phyloP scores from a whole-genome alignment of 2,329 filamentous ascomycete genomes.

The Fusarium globosum region DNA sequence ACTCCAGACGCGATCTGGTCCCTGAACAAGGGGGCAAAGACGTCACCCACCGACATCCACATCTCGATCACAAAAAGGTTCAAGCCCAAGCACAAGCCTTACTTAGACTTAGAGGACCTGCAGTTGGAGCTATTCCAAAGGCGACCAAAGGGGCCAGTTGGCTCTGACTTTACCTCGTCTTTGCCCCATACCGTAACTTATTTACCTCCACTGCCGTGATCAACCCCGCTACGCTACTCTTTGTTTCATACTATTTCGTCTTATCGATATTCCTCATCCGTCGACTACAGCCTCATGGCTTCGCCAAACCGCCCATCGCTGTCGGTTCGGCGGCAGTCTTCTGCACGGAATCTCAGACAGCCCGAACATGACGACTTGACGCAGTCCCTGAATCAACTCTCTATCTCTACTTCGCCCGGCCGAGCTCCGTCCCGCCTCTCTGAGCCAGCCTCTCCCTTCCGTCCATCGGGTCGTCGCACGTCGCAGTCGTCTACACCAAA shows the following conservation, averaged over 20 bases:
- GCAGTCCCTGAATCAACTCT: constrained; percentile 58
- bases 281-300: constrained; percentile 43
- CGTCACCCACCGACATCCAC: constrained; percentile 27
- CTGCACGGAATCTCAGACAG: constrained; percentile 44
- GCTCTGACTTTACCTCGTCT: constrained; percentile 16
- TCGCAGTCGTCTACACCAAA: constrained; percentile 41
- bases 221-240: constrained; percentile 19
- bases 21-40: constrained; percentile 30
- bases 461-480: constrained; percentile 52
- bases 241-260: constrained; percentile 12
- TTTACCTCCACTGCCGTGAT: neutral
- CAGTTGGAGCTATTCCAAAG: constrained; percentile 30
- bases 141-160: constrained; percentile 31
- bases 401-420: constrained; percentile 52
- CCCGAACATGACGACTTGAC: constrained; percentile 50
- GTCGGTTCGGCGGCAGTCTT: constrained; percentile 51
- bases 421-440: constrained; percentile 49
- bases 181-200: constrained; percentile 15
- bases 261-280: constrained; percentile 23
- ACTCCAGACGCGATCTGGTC: constrained; percentile 31
- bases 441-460: constrained; percentile 52
- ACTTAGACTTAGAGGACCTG: neutral
- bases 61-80: constrained; percentile 26
- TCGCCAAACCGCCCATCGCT: constrained; percentile 44
- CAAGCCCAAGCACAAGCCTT: constrained; percentile 5